phyloP scores from a whole-genome alignment of 352 stramenopile species.

The Pythium dissimile region DNA sequence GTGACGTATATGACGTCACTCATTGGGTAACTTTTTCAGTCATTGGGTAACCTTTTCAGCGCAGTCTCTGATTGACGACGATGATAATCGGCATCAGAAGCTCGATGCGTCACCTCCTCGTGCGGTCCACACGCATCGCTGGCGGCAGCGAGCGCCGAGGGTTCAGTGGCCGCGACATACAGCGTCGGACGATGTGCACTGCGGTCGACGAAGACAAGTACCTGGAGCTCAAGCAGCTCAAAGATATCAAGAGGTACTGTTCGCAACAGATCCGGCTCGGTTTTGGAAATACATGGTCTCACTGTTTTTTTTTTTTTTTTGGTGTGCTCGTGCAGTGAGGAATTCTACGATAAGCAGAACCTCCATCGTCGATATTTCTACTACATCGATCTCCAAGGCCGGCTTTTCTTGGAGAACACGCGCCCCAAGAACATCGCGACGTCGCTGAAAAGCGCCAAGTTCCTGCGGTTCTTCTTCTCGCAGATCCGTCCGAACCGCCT shows the following conservation, averaged over 20 bases:
- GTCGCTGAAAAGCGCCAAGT: slow-evolving; percentile 79
- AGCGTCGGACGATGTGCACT: neutral
- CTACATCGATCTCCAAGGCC: slow-evolving; percentile 80
- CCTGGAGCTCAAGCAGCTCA: slow-evolving; percentile 69
- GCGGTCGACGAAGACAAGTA: slow-evolving; percentile 57
- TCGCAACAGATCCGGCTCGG: neutral
- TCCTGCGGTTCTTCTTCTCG: slow-evolving; percentile 80
- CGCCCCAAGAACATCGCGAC: slow-evolving; percentile 84
- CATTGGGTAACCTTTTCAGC: no score
- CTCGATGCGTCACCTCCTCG: neutral
- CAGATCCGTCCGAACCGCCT: slow-evolving; percentile 46
- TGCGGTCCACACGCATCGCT: neutral
- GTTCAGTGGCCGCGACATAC: no score
- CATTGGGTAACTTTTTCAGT: no score
- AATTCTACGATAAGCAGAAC: slow-evolving; percentile 70
- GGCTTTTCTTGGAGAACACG: slow-evolving; percentile 76
- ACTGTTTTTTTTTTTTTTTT: neutral
- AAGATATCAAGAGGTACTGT: slow-evolving; percentile 75
- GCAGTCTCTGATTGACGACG: no score
- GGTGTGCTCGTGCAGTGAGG: slow-evolving; percentile 30
- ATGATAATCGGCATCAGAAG: no score
- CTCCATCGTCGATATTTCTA: slow-evolving; percentile 76
- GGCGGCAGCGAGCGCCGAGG: no score
- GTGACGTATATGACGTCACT: no score
- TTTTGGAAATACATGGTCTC: no score